Percentiles rank a stretch among this genome's conserved stretches.
These are phyloP conservation scores for Oenanthe javanica DNA, from an alignment of 140 eudicot species.

Conservation along the genomic window DNA sequence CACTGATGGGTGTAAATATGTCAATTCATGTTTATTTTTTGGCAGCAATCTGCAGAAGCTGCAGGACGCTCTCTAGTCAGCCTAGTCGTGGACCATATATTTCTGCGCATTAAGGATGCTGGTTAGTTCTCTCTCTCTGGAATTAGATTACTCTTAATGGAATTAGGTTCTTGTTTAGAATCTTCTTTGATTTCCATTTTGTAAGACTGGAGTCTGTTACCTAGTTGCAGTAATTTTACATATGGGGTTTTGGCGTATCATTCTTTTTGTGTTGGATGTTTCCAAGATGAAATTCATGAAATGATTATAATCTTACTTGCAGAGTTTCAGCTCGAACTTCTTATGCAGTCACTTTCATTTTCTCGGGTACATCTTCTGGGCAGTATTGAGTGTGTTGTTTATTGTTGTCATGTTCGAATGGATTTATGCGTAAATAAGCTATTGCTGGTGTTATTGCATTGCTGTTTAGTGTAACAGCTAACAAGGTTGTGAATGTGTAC, in stretches of 20 bases:
- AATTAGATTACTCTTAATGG: not conserved
- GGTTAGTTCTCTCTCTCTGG: constrained; percentile 41
- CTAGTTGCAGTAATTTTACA: not conserved
- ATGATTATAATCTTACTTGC: constrained; percentile 37
- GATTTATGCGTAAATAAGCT: not conserved
- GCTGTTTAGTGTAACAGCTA: constrained; percentile 9
- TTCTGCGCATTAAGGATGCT: constrained; percentile 81
- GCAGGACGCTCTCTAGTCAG: constrained; percentile 92
- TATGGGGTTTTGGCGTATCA: constrained; percentile 8
- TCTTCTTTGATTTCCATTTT: constrained; percentile 1
- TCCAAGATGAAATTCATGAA: not conserved
- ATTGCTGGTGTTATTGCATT: not conserved
- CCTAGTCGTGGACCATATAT: constrained; percentile 85
- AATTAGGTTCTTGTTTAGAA: constrained; percentile 6
- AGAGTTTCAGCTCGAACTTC: constrained; percentile 90
- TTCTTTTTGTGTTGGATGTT: constrained; percentile 3
- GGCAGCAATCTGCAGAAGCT: constrained; percentile 86
- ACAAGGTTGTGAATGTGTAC: constrained; percentile 11
- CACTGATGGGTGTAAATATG: not conserved
- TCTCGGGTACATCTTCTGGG: constrained; percentile 58
- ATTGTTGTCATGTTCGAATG: not conserved
- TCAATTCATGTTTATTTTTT: constrained; percentile 16
- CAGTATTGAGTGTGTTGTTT: not conserved
- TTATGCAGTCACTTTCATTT: constrained; percentile 88
- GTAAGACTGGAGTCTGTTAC: not conserved